Conservation (phyloP, 345 rosid genomes). For the Rhizophora apiculata region DNA sequence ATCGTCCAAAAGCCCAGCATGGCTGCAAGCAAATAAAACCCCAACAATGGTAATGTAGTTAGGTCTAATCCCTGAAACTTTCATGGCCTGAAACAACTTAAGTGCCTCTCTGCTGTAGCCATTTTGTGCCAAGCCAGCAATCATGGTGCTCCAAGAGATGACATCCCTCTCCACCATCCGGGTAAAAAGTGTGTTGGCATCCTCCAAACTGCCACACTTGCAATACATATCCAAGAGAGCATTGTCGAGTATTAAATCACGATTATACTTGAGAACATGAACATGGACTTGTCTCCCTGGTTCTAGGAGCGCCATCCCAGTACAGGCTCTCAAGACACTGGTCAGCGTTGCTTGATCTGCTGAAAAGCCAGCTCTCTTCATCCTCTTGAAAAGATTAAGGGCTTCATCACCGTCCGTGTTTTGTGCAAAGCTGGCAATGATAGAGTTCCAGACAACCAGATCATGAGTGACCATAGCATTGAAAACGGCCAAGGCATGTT, state of each 20-base stretch:
- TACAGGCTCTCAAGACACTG: slow-evolving; percentile 65
- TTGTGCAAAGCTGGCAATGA: slow-evolving; percentile 73
- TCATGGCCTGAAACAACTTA: slow-evolving; percentile 50
- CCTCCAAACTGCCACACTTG: slow-evolving; percentile 66
- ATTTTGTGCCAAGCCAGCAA: slow-evolving; percentile 67
- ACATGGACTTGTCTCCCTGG: slow-evolving; percentile 70
- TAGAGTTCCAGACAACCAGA: slow-evolving; percentile 73
- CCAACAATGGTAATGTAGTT: slow-evolving; percentile 61
- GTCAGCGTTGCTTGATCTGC: slow-evolving; percentile 57
- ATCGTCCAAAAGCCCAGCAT: slow-evolving; percentile 59
- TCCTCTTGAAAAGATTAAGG: slow-evolving; percentile 49
- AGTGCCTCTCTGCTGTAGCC: slow-evolving; percentile 66
- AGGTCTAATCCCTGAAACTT: slow-evolving; percentile 44
- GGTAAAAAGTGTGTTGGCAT: slow-evolving; percentile 44
- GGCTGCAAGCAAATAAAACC: slow-evolving; percentile 75
- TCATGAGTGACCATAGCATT: slow-evolving; percentile 56
- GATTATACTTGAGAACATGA: slow-evolving; percentile 56
- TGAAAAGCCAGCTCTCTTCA: slow-evolving; percentile 56
- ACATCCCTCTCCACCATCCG: slow-evolving; percentile 59
- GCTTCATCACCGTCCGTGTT: slow-evolving; percentile 53
- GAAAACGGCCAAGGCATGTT: slow-evolving; percentile 42
- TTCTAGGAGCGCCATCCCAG: slow-evolving; percentile 54
- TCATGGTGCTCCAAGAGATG: slow-evolving; percentile 79
- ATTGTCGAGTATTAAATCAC: slow-evolving; percentile 60
- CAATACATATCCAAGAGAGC: slow-evolving; percentile 78